These are phyloP conservation scores for Biscogniauxia marginata DNA, from an alignment of 2,329 filamentous ascomycete species.

Conservation along the genomic window DNA sequence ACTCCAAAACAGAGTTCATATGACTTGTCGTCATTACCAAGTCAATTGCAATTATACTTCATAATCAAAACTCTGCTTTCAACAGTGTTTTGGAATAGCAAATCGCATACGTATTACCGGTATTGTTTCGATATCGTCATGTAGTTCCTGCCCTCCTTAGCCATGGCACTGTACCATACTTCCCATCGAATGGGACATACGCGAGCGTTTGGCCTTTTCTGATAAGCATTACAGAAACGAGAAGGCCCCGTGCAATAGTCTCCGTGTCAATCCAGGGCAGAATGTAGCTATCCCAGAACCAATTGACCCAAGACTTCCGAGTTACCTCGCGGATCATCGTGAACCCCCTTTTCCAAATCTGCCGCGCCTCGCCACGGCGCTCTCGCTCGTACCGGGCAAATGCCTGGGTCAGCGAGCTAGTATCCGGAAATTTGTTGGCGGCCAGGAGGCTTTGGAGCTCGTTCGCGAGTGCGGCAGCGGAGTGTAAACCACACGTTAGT, in stretches of 20 bases:
- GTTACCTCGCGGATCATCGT: not conserved
- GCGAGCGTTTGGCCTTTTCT: not conserved
- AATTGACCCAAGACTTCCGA: not conserved
- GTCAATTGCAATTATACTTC: too few relatives aligned
- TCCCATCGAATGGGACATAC: conserved; percentile 2
- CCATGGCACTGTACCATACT: not conserved
- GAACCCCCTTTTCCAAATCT: not conserved
- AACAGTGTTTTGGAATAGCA: too few relatives aligned
- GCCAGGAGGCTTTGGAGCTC: conserved; percentile 1
- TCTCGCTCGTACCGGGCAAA: too few relatives aligned
- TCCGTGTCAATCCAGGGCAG: not conserved
- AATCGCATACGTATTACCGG: too few relatives aligned
- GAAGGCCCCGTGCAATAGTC: not conserved
- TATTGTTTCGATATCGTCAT: too few relatives aligned
- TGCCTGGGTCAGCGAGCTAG: not conserved
- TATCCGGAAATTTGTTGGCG: not conserved
- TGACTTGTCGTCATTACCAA: too few relatives aligned
- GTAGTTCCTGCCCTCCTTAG: not conserved
- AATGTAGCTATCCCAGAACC: conserved; percentile 1
- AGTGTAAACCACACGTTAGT: conserved; percentile 4
- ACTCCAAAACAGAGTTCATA: too few relatives aligned
- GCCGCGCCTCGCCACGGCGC: too few relatives aligned
- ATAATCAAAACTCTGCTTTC: too few relatives aligned
- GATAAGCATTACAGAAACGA: too few relatives aligned
- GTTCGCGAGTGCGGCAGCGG: conserved; percentile 5